These are phyloP conservation scores for Sistotremastrum suecicum DNA, from an alignment of 768 basidiomycete species.

Conservation along the genomic window DNA sequence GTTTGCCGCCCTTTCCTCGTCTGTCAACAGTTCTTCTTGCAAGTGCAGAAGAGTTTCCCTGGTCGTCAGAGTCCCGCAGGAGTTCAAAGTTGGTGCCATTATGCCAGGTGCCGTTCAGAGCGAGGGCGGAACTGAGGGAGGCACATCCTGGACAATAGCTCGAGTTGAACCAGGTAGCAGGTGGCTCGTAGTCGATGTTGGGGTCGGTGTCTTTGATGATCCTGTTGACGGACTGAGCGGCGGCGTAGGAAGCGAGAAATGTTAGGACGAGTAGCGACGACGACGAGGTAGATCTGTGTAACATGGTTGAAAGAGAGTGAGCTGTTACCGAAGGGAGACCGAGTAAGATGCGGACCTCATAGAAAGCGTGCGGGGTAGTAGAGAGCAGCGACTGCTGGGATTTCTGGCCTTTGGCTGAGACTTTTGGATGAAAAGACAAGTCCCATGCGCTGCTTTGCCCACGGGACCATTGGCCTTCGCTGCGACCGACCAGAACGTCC, in stretches of 20 bases:
- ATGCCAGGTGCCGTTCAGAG: conserved; percentile 21
- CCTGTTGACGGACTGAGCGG: conserved; percentile 16
- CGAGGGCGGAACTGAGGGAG: conserved; percentile 12
- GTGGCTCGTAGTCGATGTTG: conserved; percentile 24
- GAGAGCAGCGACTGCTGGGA: conserved; percentile 1
- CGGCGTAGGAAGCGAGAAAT: background rate
- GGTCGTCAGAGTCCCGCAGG: conserved; percentile 10
- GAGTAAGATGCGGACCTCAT: background rate
- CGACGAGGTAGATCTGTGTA: conserved; percentile 2
- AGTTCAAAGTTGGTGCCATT: conserved; percentile 17
- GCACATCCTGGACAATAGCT: conserved; percentile 16
- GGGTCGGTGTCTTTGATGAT: conserved; percentile 26
- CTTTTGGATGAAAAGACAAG: no score
- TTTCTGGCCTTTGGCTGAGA: no score
- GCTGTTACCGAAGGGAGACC: conserved; percentile 1
- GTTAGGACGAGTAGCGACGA: background rate
- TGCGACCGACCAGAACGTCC: no score
- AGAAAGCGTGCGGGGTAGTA: background rate
- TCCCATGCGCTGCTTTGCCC: no score
- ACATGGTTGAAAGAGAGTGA: conserved; percentile 8
- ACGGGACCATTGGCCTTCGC: no score
- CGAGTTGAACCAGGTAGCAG: conserved; percentile 18
- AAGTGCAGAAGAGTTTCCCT: background rate
- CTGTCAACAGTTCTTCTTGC: background rate
- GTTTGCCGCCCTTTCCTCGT: background rate